Conservation (phyloP, 1,284 basidiomycete genomes). For the Ceratobasidium sp. region DNA sequence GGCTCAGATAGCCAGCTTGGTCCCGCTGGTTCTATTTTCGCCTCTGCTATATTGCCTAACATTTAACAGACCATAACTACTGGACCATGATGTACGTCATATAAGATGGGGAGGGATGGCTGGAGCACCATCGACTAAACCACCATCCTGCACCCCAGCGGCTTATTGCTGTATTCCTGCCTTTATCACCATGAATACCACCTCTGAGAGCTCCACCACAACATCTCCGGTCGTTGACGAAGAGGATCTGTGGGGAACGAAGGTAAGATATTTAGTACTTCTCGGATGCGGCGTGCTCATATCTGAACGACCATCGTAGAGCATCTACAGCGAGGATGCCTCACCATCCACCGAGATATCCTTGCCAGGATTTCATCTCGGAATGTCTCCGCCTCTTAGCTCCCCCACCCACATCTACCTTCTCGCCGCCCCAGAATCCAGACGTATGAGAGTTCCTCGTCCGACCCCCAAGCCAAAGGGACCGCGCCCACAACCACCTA, state of each 20-base stretch:
- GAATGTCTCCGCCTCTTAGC: background rate
- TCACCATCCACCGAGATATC: background rate
- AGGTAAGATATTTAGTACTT: background rate
- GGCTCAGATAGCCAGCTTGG: background rate
- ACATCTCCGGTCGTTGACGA: background rate
- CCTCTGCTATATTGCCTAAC: background rate
- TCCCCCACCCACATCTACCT: background rate
- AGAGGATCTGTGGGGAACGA: background rate
- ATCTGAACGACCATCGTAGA: background rate
- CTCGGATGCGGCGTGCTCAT: background rate
- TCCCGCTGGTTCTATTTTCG: background rate
- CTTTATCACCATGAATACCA: background rate
- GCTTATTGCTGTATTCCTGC: background rate
- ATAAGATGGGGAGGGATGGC: background rate
- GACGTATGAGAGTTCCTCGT: background rate
- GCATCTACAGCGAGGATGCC: background rate
- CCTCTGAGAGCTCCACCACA: no score
- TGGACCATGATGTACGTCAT: background rate
- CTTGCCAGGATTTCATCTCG: background rate
- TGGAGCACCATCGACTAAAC: background rate
- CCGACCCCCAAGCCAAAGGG: constrained; percentile 1
- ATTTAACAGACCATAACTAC: background rate
- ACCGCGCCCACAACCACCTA: background rate
- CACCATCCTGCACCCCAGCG: background rate
- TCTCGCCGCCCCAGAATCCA: background rate